phyloP scores from a whole-genome alignment of 371 early-diverging fungal species.

The Mortierella sp. region DNA sequence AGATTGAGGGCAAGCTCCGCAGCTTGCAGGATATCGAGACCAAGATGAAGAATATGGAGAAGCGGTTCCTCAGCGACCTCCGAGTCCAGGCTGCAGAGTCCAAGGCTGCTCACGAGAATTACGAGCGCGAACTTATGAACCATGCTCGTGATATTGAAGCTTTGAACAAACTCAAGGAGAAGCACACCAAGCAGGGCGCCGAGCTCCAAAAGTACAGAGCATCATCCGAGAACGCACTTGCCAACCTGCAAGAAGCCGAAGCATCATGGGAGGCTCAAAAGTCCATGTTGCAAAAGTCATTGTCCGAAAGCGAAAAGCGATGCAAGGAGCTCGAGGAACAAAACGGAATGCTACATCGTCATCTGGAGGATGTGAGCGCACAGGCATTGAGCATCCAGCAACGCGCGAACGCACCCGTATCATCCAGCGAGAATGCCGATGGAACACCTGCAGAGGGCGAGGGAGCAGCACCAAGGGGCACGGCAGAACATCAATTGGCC shows the following conservation, averaged over 20 bases:
- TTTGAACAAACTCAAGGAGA: slow-evolving; percentile 43
- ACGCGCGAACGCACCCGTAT: slow-evolving; percentile 34
- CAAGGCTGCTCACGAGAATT: slow-evolving; percentile 60
- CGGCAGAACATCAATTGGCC: slow-evolving; percentile 35
- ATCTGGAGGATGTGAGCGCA: slow-evolving; percentile 72
- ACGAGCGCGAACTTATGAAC: slow-evolving; percentile 64
- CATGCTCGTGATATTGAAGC: slow-evolving; percentile 64
- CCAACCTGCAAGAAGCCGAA: slow-evolving; percentile 54
- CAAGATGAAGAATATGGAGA: slow-evolving; percentile 36
- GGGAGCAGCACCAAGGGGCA: slow-evolving; percentile 18
- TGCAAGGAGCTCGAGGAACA: slow-evolving; percentile 66
- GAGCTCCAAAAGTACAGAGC: slow-evolving; percentile 21
- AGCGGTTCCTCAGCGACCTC: slow-evolving; percentile 51
- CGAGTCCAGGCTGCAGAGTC: slow-evolving; percentile 50
- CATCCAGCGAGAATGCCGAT: slow-evolving; percentile 9
- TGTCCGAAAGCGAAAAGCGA: slow-evolving; percentile 57
- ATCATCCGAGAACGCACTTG: slow-evolving; percentile 51
- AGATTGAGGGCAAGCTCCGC: slow-evolving; percentile 55
- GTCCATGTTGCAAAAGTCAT: slow-evolving; percentile 56
- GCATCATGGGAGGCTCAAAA: slow-evolving; percentile 59
- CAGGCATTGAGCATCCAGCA: slow-evolving; percentile 55
- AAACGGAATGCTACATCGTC: slow-evolving; percentile 73
- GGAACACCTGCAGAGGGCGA: slow-evolving; percentile 11
- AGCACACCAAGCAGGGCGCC: slow-evolving; percentile 20
- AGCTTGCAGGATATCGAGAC: slow-evolving; percentile 51